A percentile compares a stretch with the other conserved stretches of the same genome.
Evolutionary conservation across 345 rosid species (phyloP).

Genomic region (Eucalyptus curtisii): DNA sequence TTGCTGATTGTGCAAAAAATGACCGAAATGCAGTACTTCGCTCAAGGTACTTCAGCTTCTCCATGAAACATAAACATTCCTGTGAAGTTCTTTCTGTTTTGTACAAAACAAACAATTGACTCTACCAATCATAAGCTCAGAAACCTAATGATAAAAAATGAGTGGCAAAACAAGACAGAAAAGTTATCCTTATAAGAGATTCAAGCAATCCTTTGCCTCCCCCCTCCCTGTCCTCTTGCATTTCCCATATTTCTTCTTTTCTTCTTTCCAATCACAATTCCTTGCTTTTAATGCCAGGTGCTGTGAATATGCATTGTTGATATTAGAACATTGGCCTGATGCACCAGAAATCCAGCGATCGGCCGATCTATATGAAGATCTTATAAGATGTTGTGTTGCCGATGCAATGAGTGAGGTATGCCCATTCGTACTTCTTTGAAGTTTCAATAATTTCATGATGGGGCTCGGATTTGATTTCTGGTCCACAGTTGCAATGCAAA

Average conservation of each 20-base stretch:
- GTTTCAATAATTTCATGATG: background rate
- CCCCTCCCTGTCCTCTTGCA: background rate
- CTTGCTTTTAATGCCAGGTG: slow-evolving; percentile 37
- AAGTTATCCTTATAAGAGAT: no score
- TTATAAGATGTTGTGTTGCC: slow-evolving; percentile 83
- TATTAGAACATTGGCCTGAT: slow-evolving; percentile 96
- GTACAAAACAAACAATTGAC: background rate
- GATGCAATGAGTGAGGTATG: slow-evolving; percentile 99
- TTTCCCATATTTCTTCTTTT: background rate
- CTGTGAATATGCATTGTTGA: slow-evolving; percentile 91
- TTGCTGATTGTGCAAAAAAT: slow-evolving; percentile 85
- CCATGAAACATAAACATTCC: background rate
- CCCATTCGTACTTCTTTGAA: background rate
- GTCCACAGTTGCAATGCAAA: background rate
- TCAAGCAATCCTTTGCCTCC: background rate
- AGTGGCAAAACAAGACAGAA: no score
- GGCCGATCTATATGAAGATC: slow-evolving; percentile 81
- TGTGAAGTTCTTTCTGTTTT: background rate
- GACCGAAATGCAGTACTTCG: slow-evolving; percentile 87
- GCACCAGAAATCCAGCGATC: slow-evolving; percentile 94
- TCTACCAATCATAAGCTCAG: no score
- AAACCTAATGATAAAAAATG: no score
- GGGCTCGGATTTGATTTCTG: background rate
- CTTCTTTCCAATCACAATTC: background rate
- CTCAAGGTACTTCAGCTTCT: slow-evolving; percentile 51